Percentiles rank a stretch among this genome's conserved stretches.
Conservation (phyloP, 371 early-diverging fungal genomes). For the Apophysomyces elegans region DNA sequence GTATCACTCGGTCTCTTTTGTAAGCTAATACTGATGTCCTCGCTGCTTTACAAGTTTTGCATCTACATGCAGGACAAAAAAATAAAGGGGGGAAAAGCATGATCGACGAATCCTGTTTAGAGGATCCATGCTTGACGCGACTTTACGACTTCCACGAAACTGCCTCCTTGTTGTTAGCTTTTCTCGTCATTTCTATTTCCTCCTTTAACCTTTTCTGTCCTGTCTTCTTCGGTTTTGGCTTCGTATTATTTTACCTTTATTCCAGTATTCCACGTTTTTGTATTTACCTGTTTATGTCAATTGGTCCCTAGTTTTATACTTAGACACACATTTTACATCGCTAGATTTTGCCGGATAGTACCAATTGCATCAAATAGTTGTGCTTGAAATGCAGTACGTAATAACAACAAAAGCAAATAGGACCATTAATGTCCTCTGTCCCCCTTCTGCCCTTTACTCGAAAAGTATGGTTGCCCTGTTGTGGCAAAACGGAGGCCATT, state of each 20-base stretch:
- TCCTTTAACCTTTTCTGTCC: neutral
- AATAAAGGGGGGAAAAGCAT: neutral
- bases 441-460: neutral
- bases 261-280: slow-evolving; percentile 3
- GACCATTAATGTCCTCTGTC: neutral
- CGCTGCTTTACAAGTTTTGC: slow-evolving; percentile 7
- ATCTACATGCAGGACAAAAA: slow-evolving; percentile 9
- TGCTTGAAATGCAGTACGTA: neutral
- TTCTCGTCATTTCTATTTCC: neutral
- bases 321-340: neutral
- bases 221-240: neutral
- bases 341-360: neutral
- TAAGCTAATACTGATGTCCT: slow-evolving; percentile 4
- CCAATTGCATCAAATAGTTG: neutral
- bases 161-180: slow-evolving; percentile 8
- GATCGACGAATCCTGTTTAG: slow-evolving; percentile 10
- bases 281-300: slow-evolving; percentile 4
- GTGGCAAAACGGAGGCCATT: slow-evolving; percentile 1
- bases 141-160: neutral
- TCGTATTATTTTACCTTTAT: no score
- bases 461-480: neutral
- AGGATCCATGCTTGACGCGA: slow-evolving; percentile 4
- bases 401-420: neutral
- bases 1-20: neutral
- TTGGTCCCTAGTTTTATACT: slow-evolving; percentile 5